Percentiles rank a stretch among this genome's conserved stretches.
phyloP scores from a whole-genome alignment of 2,329 filamentous ascomycete species.

The Penicillium sp. region DNA sequence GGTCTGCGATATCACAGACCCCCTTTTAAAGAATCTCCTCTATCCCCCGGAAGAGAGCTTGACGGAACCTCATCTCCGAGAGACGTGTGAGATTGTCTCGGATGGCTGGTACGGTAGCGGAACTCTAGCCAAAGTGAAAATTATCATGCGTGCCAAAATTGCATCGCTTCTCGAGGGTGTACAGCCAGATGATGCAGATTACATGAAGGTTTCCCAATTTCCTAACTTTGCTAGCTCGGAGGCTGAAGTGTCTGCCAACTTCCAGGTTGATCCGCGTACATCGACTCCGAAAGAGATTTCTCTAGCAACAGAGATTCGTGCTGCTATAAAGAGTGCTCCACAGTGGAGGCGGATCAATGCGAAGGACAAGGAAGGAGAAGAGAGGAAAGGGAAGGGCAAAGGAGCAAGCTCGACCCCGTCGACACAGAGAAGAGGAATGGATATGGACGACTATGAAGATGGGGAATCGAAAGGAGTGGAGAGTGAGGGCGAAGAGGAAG shows the following conservation, averaged over 20 bases:
- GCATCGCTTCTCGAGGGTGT: slow-evolving; percentile 57
- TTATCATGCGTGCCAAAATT: slow-evolving; percentile 86
- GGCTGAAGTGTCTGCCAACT: slow-evolving; percentile 18
- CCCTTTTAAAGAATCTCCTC: slow-evolving; percentile 66
- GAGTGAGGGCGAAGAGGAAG: slow-evolving; percentile 31
- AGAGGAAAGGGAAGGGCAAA: slow-evolving; percentile 3
- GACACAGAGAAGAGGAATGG: slow-evolving; percentile 21
- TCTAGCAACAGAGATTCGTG: slow-evolving; percentile 38
- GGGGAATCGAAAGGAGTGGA: slow-evolving; percentile 12
- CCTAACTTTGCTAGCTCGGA: slow-evolving; percentile 34
- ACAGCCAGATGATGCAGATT: slow-evolving; percentile 35
- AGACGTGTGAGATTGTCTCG: slow-evolving; percentile 56
- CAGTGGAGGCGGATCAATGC: slow-evolving; percentile 23
- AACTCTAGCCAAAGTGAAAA: slow-evolving; percentile 77
- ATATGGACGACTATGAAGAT: slow-evolving; percentile 10
- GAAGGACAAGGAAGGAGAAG: slow-evolving; percentile 9
- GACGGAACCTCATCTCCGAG: slow-evolving; percentile 47
- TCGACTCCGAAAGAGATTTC: slow-evolving; percentile 25
- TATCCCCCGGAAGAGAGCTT: slow-evolving; percentile 54
- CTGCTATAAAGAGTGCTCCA: slow-evolving; percentile 33
- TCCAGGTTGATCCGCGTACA: slow-evolving; percentile 25
- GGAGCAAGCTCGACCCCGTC: slow-evolving; percentile 6
- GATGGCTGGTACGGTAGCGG: slow-evolving; percentile 87
- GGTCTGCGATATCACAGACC: slow-evolving; percentile 86
- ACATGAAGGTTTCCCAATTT: slow-evolving; percentile 36